Evolutionary conservation across 768 basidiomycete species (phyloP), one percentile per base, ranked within the genome.

Genomic region (Tricholoma saponaceum): DNA sequence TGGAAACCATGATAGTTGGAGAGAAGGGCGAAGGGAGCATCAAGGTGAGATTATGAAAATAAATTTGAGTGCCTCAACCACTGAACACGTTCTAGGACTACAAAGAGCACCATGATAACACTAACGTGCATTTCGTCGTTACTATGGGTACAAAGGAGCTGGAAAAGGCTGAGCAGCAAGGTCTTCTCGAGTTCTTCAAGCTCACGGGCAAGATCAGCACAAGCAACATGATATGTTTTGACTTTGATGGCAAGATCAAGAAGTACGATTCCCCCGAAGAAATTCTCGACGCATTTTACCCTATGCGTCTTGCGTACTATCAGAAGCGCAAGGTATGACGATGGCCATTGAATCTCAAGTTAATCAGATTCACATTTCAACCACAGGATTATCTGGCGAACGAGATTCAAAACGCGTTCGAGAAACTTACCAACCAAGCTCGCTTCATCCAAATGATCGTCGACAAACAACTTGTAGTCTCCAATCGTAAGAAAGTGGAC

Each of bases 211-310:
- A 95, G 70, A 74, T 99, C 70, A 89, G 80, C 70, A 97, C 93
- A 14, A 83, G 84, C 69, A 99, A 99, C 76, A 98, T 99, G 97
- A 97, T 98, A 16, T 95, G 93, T 73, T 99, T 99, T 71, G 96
- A 99, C 72, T 83, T 91, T 59, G 90, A 95, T 16, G 89, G 92
- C 64, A 97, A 96, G 77, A 96, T 99, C 75, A 93, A 87, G 76
- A 95, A 87, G 73, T 98, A 98, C 70, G 76, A 83, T 16, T 82
- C 86, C 0, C 85, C 97, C 0, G 97, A 98, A 68, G 89, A 95
- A 62, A 92, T 99, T 54, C 71, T 98, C 46, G 86, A 92, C 61
- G 95, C 97, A 37, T 99, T 97, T 69, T 99, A 92, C 68, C 90
- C 92, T 25, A 75, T 86, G 56, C 85, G 97, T 14, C 74, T 99